Conservation (phyloP, 2,329 filamentous ascomycete genomes). For the Aspergillus piperis region DNA sequence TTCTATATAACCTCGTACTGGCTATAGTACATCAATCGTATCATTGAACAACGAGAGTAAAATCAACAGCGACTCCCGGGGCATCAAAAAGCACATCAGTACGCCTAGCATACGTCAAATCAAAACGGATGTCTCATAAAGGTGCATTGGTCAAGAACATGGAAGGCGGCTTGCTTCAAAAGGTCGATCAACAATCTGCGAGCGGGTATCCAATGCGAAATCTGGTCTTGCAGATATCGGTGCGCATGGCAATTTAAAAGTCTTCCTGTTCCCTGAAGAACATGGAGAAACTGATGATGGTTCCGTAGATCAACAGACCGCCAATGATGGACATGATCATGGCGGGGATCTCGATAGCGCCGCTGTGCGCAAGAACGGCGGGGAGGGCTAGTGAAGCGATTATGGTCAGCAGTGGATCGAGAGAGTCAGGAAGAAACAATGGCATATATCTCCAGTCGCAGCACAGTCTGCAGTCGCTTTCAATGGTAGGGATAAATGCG, state of each 20-base stretch:
- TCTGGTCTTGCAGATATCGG: neutral
- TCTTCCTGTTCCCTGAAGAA: conserved; percentile 99
- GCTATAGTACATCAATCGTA: conserved; percentile 25
- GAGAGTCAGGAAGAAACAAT: neutral
- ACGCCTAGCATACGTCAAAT: conserved; percentile 25
- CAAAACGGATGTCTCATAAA: conserved; percentile 24
- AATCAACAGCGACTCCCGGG: conserved; percentile 12
- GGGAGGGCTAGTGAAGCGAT: conserved; percentile 68
- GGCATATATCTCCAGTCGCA: neutral
- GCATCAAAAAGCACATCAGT: conserved; percentile 24
- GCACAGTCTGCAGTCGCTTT: neutral
- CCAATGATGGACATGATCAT: conserved; percentile 96
- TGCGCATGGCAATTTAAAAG: conserved; percentile 60
- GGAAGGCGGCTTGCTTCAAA: neutral
- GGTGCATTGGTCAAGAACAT: conserved; percentile 3
- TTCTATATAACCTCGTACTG: conserved; percentile 22
- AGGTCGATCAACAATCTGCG: conserved; percentile 1
- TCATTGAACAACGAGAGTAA: conserved; percentile 14
- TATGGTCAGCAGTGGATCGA: neutral
- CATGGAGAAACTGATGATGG: conserved; percentile 96
- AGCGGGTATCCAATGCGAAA: conserved; percentile 1
- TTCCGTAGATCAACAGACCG: conserved; percentile 92
- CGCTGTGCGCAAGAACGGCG: conserved; percentile 81
- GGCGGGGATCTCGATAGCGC: conserved; percentile 76
- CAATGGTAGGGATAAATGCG: neutral